Conservation (phyloP, 345 rosid species). For the Eucalyptus tenuipes region DNA sequence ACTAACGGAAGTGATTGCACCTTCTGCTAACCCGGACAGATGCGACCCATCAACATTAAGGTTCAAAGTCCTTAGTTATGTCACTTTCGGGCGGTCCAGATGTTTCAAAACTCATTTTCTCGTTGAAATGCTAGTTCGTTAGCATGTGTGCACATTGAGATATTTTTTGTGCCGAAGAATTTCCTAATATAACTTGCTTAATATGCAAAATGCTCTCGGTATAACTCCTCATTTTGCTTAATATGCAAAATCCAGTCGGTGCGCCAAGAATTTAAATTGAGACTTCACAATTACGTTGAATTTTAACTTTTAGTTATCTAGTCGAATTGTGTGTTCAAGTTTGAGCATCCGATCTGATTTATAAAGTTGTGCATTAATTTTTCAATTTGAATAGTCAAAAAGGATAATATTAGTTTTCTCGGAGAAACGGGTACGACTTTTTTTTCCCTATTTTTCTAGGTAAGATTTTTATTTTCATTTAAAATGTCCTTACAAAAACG, state of each 20-base stretch:
- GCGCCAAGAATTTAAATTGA: neutral
- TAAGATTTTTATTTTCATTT: neutral
- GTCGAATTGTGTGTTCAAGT: too few relatives aligned
- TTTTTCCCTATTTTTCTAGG: neutral
- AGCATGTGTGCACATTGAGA: neutral
- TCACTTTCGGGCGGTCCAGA: neutral
- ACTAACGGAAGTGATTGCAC: neutral
- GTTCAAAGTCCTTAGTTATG: neutral
- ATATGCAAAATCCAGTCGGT: neutral
- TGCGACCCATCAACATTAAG: neutral
- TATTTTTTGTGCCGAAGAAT: neutral
- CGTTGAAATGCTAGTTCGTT: neutral
- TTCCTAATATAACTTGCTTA: neutral
- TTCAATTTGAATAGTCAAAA: neutral
- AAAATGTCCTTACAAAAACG: too few relatives aligned
- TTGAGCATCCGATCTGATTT: too few relatives aligned
- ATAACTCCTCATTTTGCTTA: neutral
- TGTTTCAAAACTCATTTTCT: neutral
- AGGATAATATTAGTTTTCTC: neutral
- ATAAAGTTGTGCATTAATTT: neutral
- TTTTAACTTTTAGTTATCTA: neutral
- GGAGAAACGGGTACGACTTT: fast-evolving
- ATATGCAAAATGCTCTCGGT: neutral
- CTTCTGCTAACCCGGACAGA: too few relatives aligned
- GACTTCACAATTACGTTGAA: neutral